Evolutionary conservation across 495 filamentous ascomycete species (phyloP), one percentile per base, ranked within the genome.

Genomic region (Durotheca rogersii): DNA sequence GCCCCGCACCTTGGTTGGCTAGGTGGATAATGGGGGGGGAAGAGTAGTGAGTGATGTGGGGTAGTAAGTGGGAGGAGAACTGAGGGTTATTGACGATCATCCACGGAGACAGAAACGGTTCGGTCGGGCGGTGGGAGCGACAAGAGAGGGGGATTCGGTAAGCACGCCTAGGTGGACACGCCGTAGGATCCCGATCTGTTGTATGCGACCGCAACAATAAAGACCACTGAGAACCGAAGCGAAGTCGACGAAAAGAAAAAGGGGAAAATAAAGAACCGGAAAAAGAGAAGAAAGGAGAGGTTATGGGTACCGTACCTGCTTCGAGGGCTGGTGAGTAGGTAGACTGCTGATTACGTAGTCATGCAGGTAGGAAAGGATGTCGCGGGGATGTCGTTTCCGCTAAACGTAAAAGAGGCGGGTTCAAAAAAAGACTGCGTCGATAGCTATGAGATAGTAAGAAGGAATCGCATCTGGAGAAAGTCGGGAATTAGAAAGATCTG

Each of bases 311-410:
- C 19, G 36, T 15, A 32, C 32, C 34, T 53, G 46, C 47, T 38
- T 62, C 55, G 54, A 51, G 37, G 41, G 40, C 11, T 46, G 45
- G 41, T 29, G 30, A 42, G 4, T 27, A 14, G 49, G 19, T 27
- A 46, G 43, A 46, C 52, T 41, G 36, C 54, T 45, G 52, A 67
- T 65, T 65, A 63, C 66, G 64, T 67, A 45, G 58, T 61, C 53
- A 65, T 65, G 43, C 64, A 65, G 64, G 53, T 60, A 42, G 46
- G 58, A 39, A 52, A 51, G 49, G 45, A 55, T 37, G 50, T 62
- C 39, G 57, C 33, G 45, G 41, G 41, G 50, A 53, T 58, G 55
- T n/a, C 39, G 45, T 43, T 49, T 49, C 43, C 45, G 47, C n/a
- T 35, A 36, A 27, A 35, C 40, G 29, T 35, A 27, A 42, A 42